Conservation (phyloP, 1,284 basidiomycete genomes). For the Apiotrichum sp. region DNA sequence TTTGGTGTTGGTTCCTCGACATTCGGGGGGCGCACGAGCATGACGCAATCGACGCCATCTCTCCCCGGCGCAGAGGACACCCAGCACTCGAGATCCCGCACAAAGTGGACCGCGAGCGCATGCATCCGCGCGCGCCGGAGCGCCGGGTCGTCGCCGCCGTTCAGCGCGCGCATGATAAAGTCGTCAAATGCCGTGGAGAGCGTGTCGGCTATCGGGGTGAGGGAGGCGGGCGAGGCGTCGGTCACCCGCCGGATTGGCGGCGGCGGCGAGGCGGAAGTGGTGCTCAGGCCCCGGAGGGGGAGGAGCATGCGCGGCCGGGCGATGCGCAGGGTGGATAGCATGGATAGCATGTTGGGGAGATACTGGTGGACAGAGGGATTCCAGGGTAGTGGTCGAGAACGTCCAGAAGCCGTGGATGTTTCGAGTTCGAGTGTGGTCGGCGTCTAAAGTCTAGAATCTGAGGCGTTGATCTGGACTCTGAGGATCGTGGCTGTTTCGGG, state of each 20-base stretch:
- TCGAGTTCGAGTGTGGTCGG: no score
- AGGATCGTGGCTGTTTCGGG: no score
- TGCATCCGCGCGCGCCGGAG: constrained; percentile 2
- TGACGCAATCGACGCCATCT: constrained; percentile 1
- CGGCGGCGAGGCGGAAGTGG: no score
- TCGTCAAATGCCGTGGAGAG: constrained; percentile 1
- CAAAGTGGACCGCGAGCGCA: neutral
- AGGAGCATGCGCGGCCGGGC: no score
- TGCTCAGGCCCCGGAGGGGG: no score
- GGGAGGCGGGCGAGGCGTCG: neutral
- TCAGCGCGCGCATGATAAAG: neutral
- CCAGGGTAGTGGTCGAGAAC: no score
- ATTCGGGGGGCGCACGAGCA: constrained; percentile 8
- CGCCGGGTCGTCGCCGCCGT: neutral
- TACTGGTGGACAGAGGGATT: no score
- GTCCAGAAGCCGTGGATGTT: no score
- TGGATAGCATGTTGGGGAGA: no score
- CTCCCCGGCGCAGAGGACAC: neutral
- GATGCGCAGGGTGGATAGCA: no score
- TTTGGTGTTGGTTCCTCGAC: neutral
- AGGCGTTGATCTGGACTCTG: no score
- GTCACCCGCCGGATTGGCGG: neutral
- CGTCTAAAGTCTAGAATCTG: no score
- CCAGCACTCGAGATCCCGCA: neutral
- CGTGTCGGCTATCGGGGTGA: neutral